A percentile compares a stretch with the other conserved stretches of the same genome.
phyloP scores from a whole-genome alignment of 2,329 filamentous ascomycete genomes.

The Trichoderma breve region DNA sequence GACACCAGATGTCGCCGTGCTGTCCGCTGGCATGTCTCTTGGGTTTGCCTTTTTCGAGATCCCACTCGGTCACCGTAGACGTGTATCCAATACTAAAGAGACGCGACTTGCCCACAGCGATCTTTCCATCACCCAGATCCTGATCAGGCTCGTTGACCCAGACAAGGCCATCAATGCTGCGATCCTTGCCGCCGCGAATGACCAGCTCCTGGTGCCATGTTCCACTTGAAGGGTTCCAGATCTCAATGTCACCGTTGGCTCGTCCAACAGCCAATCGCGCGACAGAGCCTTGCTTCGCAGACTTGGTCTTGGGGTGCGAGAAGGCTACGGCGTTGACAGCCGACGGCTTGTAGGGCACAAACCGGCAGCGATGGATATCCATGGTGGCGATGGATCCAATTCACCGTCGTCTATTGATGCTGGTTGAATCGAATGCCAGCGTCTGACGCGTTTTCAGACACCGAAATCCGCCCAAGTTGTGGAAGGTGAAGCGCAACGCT shows the following conservation, averaged over 20 bases:
- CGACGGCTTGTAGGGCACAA: constrained; percentile 86
- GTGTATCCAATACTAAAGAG: constrained; percentile 97
- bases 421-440: constrained; percentile 1
- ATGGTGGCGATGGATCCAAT: constrained; percentile 46
- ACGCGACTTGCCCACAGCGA: constrained; percentile 68
- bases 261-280: constrained; percentile 83
- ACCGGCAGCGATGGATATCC: constrained; percentile 97
- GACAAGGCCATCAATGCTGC: constrained; percentile 84
- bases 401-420: constrained; percentile 10
- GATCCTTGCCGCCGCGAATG: constrained; percentile 77
- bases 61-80: constrained; percentile 91
- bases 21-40: constrained; percentile 84
- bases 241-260: constrained; percentile 93
- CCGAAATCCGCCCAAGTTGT: constrained; percentile 23
- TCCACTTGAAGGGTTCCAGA: constrained; percentile 86
- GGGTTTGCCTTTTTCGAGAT: constrained; percentile 74
- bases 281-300: constrained; percentile 51
- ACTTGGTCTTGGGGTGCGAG: constrained; percentile 64
- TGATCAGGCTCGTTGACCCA: constrained; percentile 88
- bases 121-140: constrained; percentile 59
- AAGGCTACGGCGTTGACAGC: constrained; percentile 95
- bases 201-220: constrained; percentile 88
- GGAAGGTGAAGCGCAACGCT: constrained; percentile 13
- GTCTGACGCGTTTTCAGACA: not conserved
- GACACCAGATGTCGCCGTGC: constrained; percentile 95